Conservation (phyloP, 192 early-diverging fungal species). For the Coemansia reversa region DNA sequence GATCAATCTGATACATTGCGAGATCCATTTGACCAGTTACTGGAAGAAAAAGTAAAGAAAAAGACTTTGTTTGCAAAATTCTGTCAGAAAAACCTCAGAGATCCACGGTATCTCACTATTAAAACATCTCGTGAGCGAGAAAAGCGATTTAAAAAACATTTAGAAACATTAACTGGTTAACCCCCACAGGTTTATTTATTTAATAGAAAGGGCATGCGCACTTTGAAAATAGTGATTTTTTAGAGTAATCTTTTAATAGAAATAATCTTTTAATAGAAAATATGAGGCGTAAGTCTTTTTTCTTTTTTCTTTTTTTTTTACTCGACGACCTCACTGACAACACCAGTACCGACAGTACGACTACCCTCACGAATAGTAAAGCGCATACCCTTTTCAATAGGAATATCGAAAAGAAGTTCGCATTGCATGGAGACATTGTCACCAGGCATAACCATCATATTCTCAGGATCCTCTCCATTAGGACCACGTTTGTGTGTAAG, state of each 20-base stretch:
- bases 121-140: slow-evolving; percentile 50
- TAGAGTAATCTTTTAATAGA: neutral
- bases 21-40: slow-evolving; percentile 38
- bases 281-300: neutral
- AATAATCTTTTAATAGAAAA: neutral
- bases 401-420: slow-evolving; percentile 78
- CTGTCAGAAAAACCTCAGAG: slow-evolving; percentile 37
- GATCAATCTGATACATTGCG: no score
- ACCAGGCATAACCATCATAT: slow-evolving; percentile 98
- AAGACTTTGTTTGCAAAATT: slow-evolving; percentile 43
- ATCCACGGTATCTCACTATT: slow-evolving; percentile 36
- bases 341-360: slow-evolving; percentile 95
- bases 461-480: slow-evolving; percentile 76
- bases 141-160: slow-evolving; percentile 31
- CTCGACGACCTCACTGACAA: slow-evolving; percentile 74
- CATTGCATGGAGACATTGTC: slow-evolving; percentile 90
- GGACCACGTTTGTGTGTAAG: slow-evolving; percentile 71
- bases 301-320: no score
- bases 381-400: slow-evolving; percentile 90
- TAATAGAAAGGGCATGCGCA: no score
- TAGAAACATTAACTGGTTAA: slow-evolving; percentile 19
- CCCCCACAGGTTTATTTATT: no score
- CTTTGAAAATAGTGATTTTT: neutral
- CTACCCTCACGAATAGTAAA: slow-evolving; percentile 99
- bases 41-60: slow-evolving; percentile 23